These are phyloP conservation scores for Psilocybe subaeruginosa DNA, from an alignment of 768 basidiomycete species.

Conservation along the genomic window DNA sequence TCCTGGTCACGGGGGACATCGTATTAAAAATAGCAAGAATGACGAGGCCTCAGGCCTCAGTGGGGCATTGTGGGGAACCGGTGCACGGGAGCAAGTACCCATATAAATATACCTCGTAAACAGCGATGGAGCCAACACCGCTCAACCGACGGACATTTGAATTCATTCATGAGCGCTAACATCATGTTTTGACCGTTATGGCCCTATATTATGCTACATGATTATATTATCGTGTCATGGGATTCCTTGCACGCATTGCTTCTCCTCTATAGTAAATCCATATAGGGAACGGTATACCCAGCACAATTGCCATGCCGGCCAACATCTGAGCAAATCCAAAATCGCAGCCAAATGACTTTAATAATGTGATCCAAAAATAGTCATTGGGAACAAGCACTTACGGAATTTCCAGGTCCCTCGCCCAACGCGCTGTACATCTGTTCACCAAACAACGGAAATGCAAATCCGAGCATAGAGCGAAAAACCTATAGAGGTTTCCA, in stretches of 20 bases:
- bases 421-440: slow-evolving; percentile 69
- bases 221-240: slow-evolving; percentile 22
- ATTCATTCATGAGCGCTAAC: too few relatives aligned
- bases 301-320: slow-evolving; percentile 58
- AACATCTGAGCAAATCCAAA: slow-evolving; percentile 36
- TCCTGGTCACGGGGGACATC: too few relatives aligned
- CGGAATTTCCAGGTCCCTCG: slow-evolving; percentile 73
- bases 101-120: too few relatives aligned
- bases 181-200: too few relatives aligned
- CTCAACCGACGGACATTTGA: too few relatives aligned
- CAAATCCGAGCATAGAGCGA: slow-evolving; percentile 50
- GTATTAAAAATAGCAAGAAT: too few relatives aligned
- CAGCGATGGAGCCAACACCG: too few relatives aligned
- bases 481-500: slow-evolving; percentile 36
- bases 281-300: slow-evolving; percentile 78
- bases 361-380: too few relatives aligned
- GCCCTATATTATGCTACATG: too few relatives aligned
- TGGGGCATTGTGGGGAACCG: too few relatives aligned
- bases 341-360: not conserved
- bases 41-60: too few relatives aligned
- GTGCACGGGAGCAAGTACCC: too few relatives aligned
- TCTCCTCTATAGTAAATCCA: slow-evolving; percentile 75
- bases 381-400: slow-evolving; percentile 20
- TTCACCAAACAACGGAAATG: slow-evolving; percentile 50
- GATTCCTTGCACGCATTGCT: slow-evolving; percentile 34